Base-by-base conservation (phyloP, 768 basidiomycete genomes). In the Fomitopsis pulvina region DNA sequence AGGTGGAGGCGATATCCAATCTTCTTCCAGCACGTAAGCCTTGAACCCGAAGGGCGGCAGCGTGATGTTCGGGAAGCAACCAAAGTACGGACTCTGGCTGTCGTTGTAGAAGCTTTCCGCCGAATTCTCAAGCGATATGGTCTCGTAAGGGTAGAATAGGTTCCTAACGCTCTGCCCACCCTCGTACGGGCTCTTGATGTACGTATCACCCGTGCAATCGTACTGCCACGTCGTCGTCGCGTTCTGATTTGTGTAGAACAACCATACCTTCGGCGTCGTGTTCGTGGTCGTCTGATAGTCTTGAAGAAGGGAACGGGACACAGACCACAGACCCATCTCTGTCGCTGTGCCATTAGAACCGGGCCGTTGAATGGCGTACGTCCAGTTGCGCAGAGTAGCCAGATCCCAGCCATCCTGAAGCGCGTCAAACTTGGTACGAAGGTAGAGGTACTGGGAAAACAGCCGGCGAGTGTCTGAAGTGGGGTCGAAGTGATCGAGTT, bases 401-500 rank as follows among this genome's bases (percentile, higher is more conserved):
- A 95, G 77, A 61, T 85, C 77, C 59, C 83, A 90, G 2, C 93
- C 93, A 58, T 96, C 93, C 64, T 89, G 89, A 10, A 95, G 74
- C 2, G 87, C 75, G 21, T 74, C 78, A 66, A 85, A 95, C 12
- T 72, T 66, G 5, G 63, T 63, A 26, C 93, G 85, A 30, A 95
- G 72, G 59, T 80, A 74, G 50, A 85, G 65, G 69, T 90, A 84
- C 47, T 87, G 88, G 16, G 79, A 63, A 60, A 90, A 81, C 50
- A 90, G 61, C 49, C 91, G 83, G 32, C 87, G 80, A 32, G 77
- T 76, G 60, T 88, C 83, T 11, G 83, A 70, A 2, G 92, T 94
- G 24, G 92, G 91, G 66, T 96, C 93, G 63, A 95, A 95, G 64
- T 96, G 93, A 59, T 96, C 93, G 27, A 94, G 80, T 2, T 87